Evolutionary conservation across 2,329 filamentous ascomycete genomes (phyloP), one percentile per base, ranked within the genome.

Genomic region (Ascochyta clinopodiicola): DNA sequence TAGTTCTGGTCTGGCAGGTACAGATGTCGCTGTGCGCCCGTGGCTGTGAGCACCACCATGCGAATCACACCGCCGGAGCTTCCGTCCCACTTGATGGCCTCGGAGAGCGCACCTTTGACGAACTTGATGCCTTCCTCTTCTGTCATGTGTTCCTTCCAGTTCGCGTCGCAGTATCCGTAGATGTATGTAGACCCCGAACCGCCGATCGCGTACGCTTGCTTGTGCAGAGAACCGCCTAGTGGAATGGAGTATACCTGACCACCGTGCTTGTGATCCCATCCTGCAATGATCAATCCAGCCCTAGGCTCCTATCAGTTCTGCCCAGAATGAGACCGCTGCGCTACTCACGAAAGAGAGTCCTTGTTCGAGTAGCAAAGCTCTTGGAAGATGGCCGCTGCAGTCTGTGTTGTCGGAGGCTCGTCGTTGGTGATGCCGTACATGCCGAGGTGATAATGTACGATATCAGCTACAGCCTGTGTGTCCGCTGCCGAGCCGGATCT

Each of bases 71-170:
- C 95, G 64, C 95, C 95, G 3, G 95, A 98, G 82, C 93, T 97
- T 62, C 95, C 95, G 75, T 99, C 95, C 95, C 95, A 99, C 81
- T 96, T 96, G 84, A 99, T 98, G 15, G 95, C 95, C 83, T 99
- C 94, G 71, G 86, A 82, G 73, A 99, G 81, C 29, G 95, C 88
- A 43, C 88, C 89, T 81, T 96, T 97, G 75, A 99, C 95, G 71
- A 99, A 99, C 36, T 88, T 79, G 63, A 99, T 88, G 1, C 95
- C 95, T 60, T 96, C 93, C 51, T 86, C 84, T 82, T 98, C 92
- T 48, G 89, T 91, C 93, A 99, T 98, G 63, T 87, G 87, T 79
- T 98, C 95, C 76, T 84, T 87, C 95, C 95, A 99, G 83, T 99
- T 87, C 54, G 92, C 88, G 75, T 99, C 94, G 75, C 93, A 98